Conservation (phyloP, 768 basidiomycete genomes). For the Rhodotorula babjevae region DNA sequence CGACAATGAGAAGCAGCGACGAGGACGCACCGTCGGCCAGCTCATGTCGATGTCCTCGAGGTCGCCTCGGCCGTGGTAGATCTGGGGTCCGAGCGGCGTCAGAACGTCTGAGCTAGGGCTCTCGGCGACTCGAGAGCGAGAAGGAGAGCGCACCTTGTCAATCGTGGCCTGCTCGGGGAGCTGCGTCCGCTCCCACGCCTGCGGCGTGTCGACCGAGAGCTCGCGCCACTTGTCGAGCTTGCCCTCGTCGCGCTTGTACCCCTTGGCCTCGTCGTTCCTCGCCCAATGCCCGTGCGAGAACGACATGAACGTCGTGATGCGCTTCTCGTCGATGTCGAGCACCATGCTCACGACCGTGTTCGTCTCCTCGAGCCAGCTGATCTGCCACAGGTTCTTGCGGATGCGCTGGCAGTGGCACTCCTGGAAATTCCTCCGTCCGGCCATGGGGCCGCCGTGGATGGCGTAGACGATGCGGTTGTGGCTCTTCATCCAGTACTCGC, state of each 20-base stretch:
- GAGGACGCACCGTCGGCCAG: conserved; percentile 23
- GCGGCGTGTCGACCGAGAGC: conserved; percentile 5
- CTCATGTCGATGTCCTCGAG: conserved; percentile 28
- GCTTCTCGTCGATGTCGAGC: conserved; percentile 17
- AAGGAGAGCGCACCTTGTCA: conserved; percentile 16
- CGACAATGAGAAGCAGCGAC: not conserved
- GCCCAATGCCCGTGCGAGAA: conserved; percentile 31
- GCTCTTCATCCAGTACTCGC: conserved; percentile 26
- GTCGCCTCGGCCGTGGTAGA: conserved; percentile 17
- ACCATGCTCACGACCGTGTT: conserved; percentile 22
- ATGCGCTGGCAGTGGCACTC: conserved; percentile 30
- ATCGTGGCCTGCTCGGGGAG: conserved; percentile 28
- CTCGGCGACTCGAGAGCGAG: not conserved
- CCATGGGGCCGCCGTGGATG: conserved; percentile 22
- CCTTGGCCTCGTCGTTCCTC: conserved; percentile 23
- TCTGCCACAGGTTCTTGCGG: conserved; percentile 22
- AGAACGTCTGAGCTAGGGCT: no score
- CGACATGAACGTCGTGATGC: conserved; percentile 17
- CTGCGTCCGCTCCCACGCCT: conserved; percentile 1
- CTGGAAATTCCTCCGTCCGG: conserved; percentile 28
- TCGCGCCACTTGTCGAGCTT: conserved; percentile 25
- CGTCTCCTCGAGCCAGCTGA: conserved; percentile 36
- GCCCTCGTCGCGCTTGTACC: conserved; percentile 22
- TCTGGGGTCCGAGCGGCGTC: not conserved
- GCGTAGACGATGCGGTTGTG: conserved; percentile 23